A percentile compares a stretch with the other conserved stretches of the same genome.
Evolutionary conservation across 169 alveolate species (phyloP).

Genomic region (Fabrea salina): DNA sequence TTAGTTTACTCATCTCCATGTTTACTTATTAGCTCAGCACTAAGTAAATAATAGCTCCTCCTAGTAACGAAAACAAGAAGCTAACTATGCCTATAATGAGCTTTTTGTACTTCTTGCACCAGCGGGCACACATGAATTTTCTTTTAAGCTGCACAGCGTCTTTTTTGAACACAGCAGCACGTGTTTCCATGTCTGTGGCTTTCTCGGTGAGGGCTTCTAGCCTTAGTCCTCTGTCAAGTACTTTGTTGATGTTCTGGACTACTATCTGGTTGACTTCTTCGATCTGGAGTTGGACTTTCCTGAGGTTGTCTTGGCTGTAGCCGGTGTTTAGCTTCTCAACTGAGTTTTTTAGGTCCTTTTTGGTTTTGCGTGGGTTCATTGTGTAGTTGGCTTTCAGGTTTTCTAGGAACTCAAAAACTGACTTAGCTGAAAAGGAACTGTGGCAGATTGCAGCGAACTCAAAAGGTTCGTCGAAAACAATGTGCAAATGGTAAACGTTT

Average conservation of each 20-base stretch:
- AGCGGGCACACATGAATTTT: not conserved
- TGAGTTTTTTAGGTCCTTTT: not conserved
- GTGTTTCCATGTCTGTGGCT: conserved; percentile 7
- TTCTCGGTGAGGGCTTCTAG: conserved; percentile 7
- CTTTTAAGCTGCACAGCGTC: not conserved
- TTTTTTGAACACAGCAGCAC: conserved; percentile 21
- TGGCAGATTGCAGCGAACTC: not conserved
- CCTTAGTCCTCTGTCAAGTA: not conserved
- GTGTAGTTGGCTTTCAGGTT: not conserved
- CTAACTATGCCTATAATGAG: too few species aligned
- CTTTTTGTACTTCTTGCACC: too few species aligned
- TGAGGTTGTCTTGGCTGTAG: not conserved
- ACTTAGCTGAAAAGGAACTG: not conserved
- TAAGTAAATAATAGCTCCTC: too few species aligned
- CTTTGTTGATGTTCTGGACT: conserved; percentile 12
- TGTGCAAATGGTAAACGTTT: conserved; percentile 9
- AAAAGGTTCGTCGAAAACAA: not conserved
- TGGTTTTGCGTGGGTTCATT: not conserved
- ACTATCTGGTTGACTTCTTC: conserved; percentile 2
- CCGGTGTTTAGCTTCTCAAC: not conserved
- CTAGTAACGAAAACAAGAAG: too few species aligned
- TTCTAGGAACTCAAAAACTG: conserved; percentile 21
- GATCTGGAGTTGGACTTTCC: not conserved
- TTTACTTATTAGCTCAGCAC: too few species aligned
- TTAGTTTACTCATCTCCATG: too few species aligned